Conservation (phyloP, 495 filamentous ascomycete genomes). For the Podospora didyma region DNA sequence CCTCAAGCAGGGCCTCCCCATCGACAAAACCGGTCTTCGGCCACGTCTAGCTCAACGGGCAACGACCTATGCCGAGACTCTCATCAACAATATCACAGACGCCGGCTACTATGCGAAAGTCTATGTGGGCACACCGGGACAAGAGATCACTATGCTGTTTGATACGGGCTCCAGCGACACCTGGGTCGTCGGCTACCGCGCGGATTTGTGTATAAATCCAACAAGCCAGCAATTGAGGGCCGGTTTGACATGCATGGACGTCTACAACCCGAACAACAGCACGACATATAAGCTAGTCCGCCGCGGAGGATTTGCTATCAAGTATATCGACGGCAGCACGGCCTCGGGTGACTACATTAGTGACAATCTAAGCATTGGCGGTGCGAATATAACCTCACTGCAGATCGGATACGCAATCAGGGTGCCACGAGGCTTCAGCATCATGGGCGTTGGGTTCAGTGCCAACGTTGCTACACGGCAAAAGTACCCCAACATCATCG, state of each 20-base stretch:
- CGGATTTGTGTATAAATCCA: conserved; percentile 39
- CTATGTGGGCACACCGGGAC: conserved; percentile 64
- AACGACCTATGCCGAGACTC: conserved; percentile 29
- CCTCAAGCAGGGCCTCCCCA: conserved; percentile 21
- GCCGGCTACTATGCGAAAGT: conserved; percentile 64
- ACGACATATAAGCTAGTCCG: conserved; percentile 62
- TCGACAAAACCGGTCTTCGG: conserved; percentile 11
- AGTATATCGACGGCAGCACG: conserved; percentile 65
- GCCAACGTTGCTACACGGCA: conserved; percentile 64
- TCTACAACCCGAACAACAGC: conserved; percentile 56
- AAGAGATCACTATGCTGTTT: conserved; percentile 50
- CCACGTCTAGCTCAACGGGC: conserved; percentile 15
- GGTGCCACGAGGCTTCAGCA: conserved; percentile 65
- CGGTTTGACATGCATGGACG: conserved; percentile 28
- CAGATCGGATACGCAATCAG: conserved; percentile 80
- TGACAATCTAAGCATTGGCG: conserved; percentile 70
- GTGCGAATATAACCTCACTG: conserved; percentile 56
- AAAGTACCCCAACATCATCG: conserved; percentile 75
- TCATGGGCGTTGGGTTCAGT: conserved; percentile 86
- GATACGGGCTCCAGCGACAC: conserved; percentile 88
- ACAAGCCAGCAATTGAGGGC: conserved; percentile 27
- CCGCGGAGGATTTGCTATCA: conserved; percentile 67
- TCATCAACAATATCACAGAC: conserved; percentile 45
- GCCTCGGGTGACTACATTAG: conserved; percentile 69
- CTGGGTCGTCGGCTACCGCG: conserved; percentile 54